These are phyloP conservation scores for Colletotrichum neosansevieriae DNA, from an alignment of 2,329 filamentous ascomycete genomes.

Conservation along the genomic window DNA sequence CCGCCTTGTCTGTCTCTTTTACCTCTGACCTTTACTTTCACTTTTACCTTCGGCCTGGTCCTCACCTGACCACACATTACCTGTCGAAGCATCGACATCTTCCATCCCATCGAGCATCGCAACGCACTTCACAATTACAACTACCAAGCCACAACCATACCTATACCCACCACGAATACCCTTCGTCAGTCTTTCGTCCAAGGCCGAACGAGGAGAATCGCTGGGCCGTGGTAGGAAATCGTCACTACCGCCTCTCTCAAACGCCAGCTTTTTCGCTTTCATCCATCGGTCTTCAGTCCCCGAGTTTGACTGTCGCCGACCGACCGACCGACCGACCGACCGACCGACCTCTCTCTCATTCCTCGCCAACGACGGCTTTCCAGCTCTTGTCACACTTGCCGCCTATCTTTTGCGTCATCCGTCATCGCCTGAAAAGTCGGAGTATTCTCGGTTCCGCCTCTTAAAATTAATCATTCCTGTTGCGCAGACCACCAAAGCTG, in stretches of 20 bases:
- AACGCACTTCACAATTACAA: background rate
- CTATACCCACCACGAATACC: background rate
- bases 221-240: background rate
- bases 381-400: slow-evolving; percentile 8
- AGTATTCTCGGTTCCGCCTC: slow-evolving; percentile 22
- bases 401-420: background rate
- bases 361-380: slow-evolving; percentile 7
- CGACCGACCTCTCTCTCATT: slow-evolving; percentile 4
- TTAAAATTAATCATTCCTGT: slow-evolving; percentile 35
- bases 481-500: background rate
- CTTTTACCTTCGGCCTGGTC: background rate
- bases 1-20: slow-evolving; percentile 31
- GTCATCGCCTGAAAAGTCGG: slow-evolving; percentile 10
- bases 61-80: slow-evolving; percentile 17
- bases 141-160: background rate
- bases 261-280: background rate
- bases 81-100: slow-evolving; percentile 19
- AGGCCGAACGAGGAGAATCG: too few species aligned
- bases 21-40: slow-evolving; percentile 15
- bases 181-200: background rate
- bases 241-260: background rate
- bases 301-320: background rate
- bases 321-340: background rate
- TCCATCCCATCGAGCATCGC: slow-evolving; percentile 12
- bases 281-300: background rate